A percentile compares a stretch with the other conserved stretches of the same genome.
phyloP scores from a whole-genome alignment of 805 yeast genomes.

The Ascoidea asiatica region DNA sequence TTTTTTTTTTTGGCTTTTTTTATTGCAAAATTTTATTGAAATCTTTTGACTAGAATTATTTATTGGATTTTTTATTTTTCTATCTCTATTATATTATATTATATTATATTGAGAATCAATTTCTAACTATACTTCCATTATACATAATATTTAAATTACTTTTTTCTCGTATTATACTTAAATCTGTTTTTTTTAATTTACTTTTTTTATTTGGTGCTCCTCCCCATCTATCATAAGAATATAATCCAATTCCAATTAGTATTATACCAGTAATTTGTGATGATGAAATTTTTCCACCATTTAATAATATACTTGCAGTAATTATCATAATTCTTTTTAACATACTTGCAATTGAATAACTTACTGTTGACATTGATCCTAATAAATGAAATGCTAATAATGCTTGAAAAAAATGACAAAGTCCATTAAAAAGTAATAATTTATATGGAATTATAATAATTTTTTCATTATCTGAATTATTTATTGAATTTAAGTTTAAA shows the following conservation, averaged over 20 bases:
- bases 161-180: background rate
- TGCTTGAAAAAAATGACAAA: slow-evolving; percentile 58
- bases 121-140: background rate
- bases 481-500: no score
- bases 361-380: slow-evolving; percentile 59
- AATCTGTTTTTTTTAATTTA: background rate
- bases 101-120: background rate
- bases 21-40: no score
- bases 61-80: no score
- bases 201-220: background rate
- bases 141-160: background rate
- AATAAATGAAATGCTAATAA: slow-evolving; percentile 62
- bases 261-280: slow-evolving; percentile 38
- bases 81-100: no score
- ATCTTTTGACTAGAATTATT: no score
- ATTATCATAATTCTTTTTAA: slow-evolving; percentile 61
- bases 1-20: no score
- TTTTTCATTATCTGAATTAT: no score
- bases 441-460: slow-evolving; percentile 34
- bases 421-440: slow-evolving; percentile 47
- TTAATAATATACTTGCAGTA: slow-evolving; percentile 48
- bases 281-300: slow-evolving; percentile 22
- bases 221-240: slow-evolving; percentile 63
- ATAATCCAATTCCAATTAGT: slow-evolving; percentile 45
- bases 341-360: slow-evolving; percentile 66